Percentiles rank a stretch among this genome's conserved stretches.
phyloP scores from a whole-genome alignment of 805 yeast genomes.

The Candida verbasci region DNA sequence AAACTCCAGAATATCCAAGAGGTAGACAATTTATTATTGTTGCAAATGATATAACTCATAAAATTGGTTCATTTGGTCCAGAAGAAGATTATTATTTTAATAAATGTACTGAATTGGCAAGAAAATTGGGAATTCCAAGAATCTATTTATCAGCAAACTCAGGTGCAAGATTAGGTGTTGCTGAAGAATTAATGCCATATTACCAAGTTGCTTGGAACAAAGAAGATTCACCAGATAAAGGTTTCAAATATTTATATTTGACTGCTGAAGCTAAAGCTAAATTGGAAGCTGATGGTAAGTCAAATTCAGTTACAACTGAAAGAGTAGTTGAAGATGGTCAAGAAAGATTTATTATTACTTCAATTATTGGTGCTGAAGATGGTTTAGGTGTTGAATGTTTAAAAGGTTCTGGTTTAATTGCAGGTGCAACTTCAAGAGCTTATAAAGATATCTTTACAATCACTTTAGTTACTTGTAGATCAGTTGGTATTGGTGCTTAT shows the following conservation, averaged over 20 bases:
- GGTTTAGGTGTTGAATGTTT: constrained; percentile 98
- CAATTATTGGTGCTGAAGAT: constrained; percentile 90
- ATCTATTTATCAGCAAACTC: constrained; percentile 96
- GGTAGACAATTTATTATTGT: constrained; percentile 92
- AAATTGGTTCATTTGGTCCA: constrained; percentile 99
- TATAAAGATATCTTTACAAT: constrained; percentile 96
- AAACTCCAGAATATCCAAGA: constrained; percentile 95
- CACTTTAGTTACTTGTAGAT: constrained; percentile 98
- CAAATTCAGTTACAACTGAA: constrained; percentile 66
- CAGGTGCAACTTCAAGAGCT: constrained; percentile 97
- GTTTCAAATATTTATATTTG: constrained; percentile 86
- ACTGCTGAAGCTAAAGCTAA: constrained; percentile 58
- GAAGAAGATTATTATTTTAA: constrained; percentile 89
- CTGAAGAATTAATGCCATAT: constrained; percentile 88
- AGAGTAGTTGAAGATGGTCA: constrained; percentile 80
- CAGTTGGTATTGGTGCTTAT: constrained; percentile 99
- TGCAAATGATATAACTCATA: constrained; percentile 96
- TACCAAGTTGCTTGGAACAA: constrained; percentile 93
- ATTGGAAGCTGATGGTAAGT: constrained; percentile 56
- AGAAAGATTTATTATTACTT: constrained; percentile 72
- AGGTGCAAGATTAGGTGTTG: constrained; percentile 98
- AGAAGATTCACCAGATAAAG: constrained; percentile 68
- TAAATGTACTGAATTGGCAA: constrained; percentile 87
- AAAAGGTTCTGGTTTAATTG: constrained; percentile 96
- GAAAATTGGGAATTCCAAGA: constrained; percentile 90